phyloP scores from a whole-genome alignment of 371 early-diverging fungal species.

The Rhizopus stolonifer region DNA sequence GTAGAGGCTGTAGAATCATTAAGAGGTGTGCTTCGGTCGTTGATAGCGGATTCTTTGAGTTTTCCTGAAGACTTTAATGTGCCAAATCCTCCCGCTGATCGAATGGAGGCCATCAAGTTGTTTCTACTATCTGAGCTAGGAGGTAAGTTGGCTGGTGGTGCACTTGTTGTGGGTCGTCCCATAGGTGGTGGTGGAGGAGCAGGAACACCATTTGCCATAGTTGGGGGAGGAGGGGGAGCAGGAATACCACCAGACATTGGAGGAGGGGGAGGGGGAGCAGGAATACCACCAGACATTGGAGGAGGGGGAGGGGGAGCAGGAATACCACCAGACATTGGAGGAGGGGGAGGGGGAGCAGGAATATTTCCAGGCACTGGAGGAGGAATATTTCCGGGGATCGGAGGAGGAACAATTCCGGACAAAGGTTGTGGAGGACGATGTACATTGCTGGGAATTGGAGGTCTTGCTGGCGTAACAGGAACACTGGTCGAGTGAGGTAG shows the following conservation, averaged over 20 bases:
- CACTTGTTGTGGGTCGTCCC: not conserved
- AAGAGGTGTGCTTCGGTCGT: not conserved
- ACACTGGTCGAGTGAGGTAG: not conserved
- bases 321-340: not conserved
- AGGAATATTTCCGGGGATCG: no score
- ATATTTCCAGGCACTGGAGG: no score
- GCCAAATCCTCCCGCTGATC: constrained; percentile 46
- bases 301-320: not conserved
- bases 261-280: constrained; percentile 11
- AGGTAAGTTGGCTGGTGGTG: constrained; percentile 9
- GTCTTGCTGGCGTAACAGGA: no score
- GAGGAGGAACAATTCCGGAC: not conserved
- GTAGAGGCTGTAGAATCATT: not conserved
- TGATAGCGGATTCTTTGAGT: constrained; percentile 8
- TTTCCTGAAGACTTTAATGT: constrained; percentile 32
- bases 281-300: not conserved
- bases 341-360: constrained; percentile 4
- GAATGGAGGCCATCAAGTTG: constrained; percentile 45
- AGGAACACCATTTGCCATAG: constrained; percentile 3
- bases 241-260: constrained; percentile 5
- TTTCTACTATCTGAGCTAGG: constrained; percentile 14
- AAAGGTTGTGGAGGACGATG: not conserved
- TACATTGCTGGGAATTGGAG: not conserved
- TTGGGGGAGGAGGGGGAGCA: constrained; percentile 16
- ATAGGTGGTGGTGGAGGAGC: constrained; percentile 20